Base-by-base conservation (phyloP, 2,329 filamentous ascomycete genomes). In the Monosporascus sp. region DNA sequence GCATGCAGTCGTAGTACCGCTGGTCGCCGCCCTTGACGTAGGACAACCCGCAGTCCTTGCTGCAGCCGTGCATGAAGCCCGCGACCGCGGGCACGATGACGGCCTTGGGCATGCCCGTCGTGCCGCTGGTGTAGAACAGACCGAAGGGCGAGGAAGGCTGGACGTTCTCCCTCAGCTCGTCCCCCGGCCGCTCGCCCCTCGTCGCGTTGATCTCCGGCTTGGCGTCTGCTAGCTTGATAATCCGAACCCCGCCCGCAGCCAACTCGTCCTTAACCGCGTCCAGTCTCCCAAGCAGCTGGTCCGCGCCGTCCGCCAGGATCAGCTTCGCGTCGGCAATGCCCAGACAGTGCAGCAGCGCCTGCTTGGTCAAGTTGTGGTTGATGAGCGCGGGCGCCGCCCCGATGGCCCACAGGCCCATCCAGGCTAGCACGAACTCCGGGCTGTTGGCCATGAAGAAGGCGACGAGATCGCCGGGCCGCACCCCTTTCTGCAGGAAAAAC, bases 1-100 rank as follows among this genome's bases (percentile, higher is more conserved):
- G 88, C 87, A 91, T 91, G 68, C 85, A 88, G 63, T 84, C 80
- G 64, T 90, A 91, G 79, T 84, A 90, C 25, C 84, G 74, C 65
- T 89, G 84, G 47, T 65, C 57, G 56, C 72, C 55, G 52, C 62
- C 54, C 24, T 62, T 49, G 51, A 69, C 64, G 60, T 69, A 57
- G 44, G 65, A 51, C 57, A 64, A 50, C 31, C 67, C 59, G 47
- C 55, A 60, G 20, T 68, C 53, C 49, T 57, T 34, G 71, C 75
- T 51, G 66, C 57, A 56, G 42, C 60, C 65, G 31, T 63, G 56
- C 22, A 57, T 52, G 51, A 68, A 74, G 0, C 64, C 67, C 18
- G 70, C 74, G 2, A 72, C 68, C 8, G 79, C 76, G 18, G 81
- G 81, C 59, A 88, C 83, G 0, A 77, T 67, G 59, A 84, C 86